Base-by-base conservation (phyloP, 257 asterid genomes). In the Ehretia macrophylla region DNA sequence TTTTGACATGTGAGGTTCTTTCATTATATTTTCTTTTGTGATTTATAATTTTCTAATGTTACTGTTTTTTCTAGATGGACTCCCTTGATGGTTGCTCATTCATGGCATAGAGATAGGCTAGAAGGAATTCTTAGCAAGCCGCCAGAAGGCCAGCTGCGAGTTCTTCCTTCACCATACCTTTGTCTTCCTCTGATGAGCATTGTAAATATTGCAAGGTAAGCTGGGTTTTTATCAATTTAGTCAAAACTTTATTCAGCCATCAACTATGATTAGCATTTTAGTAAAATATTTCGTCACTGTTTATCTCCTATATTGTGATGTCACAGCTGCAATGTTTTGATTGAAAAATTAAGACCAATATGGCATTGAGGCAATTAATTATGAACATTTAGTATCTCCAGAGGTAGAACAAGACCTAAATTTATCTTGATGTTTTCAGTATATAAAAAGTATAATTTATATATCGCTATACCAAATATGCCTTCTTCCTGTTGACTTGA, bases 161-260 rank as follows among this genome's bases (percentile, higher is more conserved):
- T 77, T 32, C 73, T 57, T 55, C 82, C 87, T 40, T 85, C 96
- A 14, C 89, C 85, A 40, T 85, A 68, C 59, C 21, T 88, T 8
- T 79, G 95, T 68, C 95, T 88, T 64, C 96, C 96, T 65, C 90
- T 88, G 50, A 79, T 72, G 93, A 88, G 95, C 77, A 78, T 85
- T 49, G 82, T 85, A 45, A 78, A 77, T 61, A 83, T 88, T 72
- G 92, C 95, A 40, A 79, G 96, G 96, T 88, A 75, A 70, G 80
- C 58, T 10, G 42, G 13, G 47, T 45, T 65, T 52, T 56, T 56
- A 40, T 32, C 58, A 42, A 23, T 42, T 32, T 55, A 54, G 46
- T 56, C 55, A 32, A 35, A 49, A 5, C 0, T 8, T 49, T 49
- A 1, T 42, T 10, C 3, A 17, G 9, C 10, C 22, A 17, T 49